Percentiles rank a stretch among this genome's conserved stretches.
These are phyloP conservation scores for Pichia occidentalis DNA, from an alignment of 805 yeast species.

Conservation along the genomic window DNA sequence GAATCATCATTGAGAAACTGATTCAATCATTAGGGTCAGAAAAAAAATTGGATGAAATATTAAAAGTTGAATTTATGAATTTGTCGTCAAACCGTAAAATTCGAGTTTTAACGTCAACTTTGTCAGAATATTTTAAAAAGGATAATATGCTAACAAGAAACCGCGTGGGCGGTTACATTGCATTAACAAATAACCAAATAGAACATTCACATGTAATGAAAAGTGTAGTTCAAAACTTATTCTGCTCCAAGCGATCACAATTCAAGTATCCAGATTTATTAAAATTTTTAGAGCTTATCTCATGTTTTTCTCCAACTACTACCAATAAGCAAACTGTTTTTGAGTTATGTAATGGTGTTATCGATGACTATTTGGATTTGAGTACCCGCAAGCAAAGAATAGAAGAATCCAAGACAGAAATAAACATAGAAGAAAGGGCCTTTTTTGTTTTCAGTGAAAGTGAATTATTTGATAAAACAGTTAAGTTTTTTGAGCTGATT, in stretches of 20 bases:
- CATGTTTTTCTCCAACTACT: slow-evolving; percentile 6
- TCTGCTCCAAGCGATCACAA: background rate
- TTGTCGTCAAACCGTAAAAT: slow-evolving; percentile 7
- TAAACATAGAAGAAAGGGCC: no score
- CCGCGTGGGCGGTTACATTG: slow-evolving; percentile 10
- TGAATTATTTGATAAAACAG: slow-evolving; percentile 3
- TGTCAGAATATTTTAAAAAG: slow-evolving; percentile 1
- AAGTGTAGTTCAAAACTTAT: background rate
- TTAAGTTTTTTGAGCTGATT: slow-evolving; percentile 6
- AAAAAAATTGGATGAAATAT: slow-evolving; percentile 1
- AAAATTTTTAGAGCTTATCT: slow-evolving; percentile 6
- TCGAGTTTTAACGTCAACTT: background rate
- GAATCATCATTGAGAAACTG: background rate
- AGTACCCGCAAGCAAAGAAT: no score
- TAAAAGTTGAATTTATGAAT: slow-evolving; percentile 10
- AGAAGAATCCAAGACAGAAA: no score
- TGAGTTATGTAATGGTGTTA: background rate
- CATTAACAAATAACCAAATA: slow-evolving; percentile 2
- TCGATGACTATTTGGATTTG: slow-evolving; percentile 2
- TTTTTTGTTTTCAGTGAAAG: background rate
- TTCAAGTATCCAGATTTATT: slow-evolving; percentile 6
- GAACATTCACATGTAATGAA: slow-evolving; percentile 10
- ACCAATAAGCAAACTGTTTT: slow-evolving; percentile 4
- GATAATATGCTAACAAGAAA: slow-evolving; percentile 3
- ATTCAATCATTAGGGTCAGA: background rate